Evolutionary conservation across 768 basidiomycete species (phyloP), one percentile per base, ranked within the genome.

Genomic region (Podaxis mareebaensis): DNA sequence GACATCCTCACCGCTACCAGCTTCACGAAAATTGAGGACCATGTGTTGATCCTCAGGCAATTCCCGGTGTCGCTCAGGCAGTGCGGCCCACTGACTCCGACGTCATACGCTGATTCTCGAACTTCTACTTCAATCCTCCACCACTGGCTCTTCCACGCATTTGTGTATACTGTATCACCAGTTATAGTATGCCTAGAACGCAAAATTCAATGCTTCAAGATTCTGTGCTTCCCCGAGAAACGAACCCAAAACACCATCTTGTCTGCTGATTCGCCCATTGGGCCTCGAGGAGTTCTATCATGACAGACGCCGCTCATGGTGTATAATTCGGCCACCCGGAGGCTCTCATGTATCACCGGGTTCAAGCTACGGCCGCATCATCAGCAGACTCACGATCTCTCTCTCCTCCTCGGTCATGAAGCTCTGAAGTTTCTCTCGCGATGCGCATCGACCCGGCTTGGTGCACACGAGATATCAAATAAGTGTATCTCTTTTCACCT

Each of bases 221-320:
- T 42, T 13, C 40, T 42, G 15, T 7, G 44, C 44, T 46, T 46
- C 44, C 17, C 20, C n/a, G 10, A 24, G 48, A 28, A 26, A 51
- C 38, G 38, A 46, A 38, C 15, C 52, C 49, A 20, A 15, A 36
- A 51, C 36, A 60, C 8, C 20, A 13, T 22, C 7, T 33, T 20
- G 36, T 49, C 58, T 33, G 39, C 26, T 60, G 36, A 52, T 60
- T 52, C 33, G 58, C 58, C 42, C 49, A 20, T 59, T 10, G 58
- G 44, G 46, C 30, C 58, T 51, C 26, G 49, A 39, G 24, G 28
- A 40, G 39, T 36, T 39, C 36, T 22, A 26, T 60, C 48, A 60
- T 60, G 58, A 52, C 58, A 60, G 58, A 52, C 49, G 58, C 58
- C 58, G 24, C 38, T 51, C 58, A 51, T 5, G 20, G 4, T 46